Evolutionary conservation across 208 protist genomes (phyloP), one percentile per base, ranked within the genome.

Genomic region (Trypanosoma cruzi): DNA sequence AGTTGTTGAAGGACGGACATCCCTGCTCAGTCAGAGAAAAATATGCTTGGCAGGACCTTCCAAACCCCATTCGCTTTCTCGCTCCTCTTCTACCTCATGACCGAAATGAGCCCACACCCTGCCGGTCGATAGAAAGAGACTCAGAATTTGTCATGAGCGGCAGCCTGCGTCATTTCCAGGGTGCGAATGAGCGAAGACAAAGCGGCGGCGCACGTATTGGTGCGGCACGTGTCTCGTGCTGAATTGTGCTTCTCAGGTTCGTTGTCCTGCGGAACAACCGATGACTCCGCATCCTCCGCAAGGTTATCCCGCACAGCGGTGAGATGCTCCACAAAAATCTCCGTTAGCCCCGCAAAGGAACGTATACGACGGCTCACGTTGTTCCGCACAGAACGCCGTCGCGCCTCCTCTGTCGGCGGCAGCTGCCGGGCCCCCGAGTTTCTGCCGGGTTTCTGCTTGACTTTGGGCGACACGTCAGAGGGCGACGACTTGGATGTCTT

Each of bases 351-450:
- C 24, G 57, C 63, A n/a, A 93, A 80, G 29, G 71, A 58, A 3
- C 78, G 77, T 4, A 90, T 59, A 3, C 79, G 77, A n/a, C 73
- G 64, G 26, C 64, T 62, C 37, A 88, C 50, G 18, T 58, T 64
- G 48, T 88, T 80, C 16, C 87, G 87, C 68, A 85, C 69, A 28
- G 52, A 48, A 1, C 84, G 87, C 0, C 78, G 77, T 37, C 80
- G 75, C 50, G 60, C 50, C 24, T 48, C 64, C 56, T 44, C 44
- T 44, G 13, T 2, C 40, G 13, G 40, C 40, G 40, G 32, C 37
- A 1, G 24, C 36, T 16, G 40, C 40, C 40, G 40, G 13, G 10
- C 40, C 8, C 8, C 18, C 40, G 46, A 26, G 62, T 4, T 57
- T 18, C 13, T 28, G 26, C 37, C 16, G 7, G 22, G 2, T 18